phyloP scores from a whole-genome alignment of 768 basidiomycete genomes.

The Brasilioporus rufonigricans region DNA sequence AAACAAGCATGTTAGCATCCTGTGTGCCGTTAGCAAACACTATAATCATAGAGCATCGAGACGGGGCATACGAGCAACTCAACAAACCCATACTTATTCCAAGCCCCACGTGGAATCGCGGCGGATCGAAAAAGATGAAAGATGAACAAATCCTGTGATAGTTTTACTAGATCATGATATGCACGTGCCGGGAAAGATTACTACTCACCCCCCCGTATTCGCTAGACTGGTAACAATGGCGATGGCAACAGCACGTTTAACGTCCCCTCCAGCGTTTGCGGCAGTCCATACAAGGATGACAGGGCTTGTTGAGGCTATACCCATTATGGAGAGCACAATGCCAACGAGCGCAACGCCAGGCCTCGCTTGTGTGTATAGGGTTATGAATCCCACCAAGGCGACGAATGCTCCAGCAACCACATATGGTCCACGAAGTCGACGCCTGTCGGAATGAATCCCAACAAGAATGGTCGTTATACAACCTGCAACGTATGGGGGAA shows the following conservation, averaged over 20 bases:
- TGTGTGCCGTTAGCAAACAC: neutral
- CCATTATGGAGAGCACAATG: neutral
- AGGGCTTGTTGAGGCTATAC: neutral
- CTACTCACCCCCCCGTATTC: neutral
- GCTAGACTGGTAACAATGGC: neutral
- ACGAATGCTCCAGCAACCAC: neutral
- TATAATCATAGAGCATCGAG: neutral
- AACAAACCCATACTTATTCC: neutral
- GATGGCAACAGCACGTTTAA: neutral
- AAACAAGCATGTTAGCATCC: neutral
- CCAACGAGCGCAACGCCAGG: neutral
- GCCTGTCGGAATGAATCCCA: neutral
- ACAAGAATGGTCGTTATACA: neutral
- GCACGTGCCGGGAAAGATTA: neutral
- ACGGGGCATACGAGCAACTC: neutral
- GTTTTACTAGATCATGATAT: neutral
- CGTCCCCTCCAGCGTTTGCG: neutral
- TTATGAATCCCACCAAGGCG: neutral
- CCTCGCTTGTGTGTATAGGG: neutral
- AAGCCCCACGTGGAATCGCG: neutral
- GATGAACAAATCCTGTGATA: neutral
- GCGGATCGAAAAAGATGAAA: neutral
- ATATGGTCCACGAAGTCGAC: neutral
- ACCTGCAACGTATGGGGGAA: neutral
- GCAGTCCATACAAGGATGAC: neutral